A percentile compares a stretch with the other conserved stretches of the same genome.
Conservation (phyloP, 2,329 filamentous ascomycete genomes). For the Xylariaceae sp. region DNA sequence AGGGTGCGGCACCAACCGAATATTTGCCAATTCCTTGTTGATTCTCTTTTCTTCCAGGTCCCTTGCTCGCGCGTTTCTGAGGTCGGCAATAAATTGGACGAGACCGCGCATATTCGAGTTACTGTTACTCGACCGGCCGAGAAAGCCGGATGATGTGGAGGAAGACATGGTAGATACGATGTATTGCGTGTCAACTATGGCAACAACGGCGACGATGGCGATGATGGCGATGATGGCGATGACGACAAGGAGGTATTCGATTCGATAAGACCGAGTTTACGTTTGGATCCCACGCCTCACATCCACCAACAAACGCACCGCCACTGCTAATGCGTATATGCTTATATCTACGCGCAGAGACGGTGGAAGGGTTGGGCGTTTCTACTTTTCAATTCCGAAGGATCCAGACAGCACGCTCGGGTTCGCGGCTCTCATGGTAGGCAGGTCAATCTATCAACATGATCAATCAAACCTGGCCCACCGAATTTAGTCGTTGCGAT, state of each 20-base stretch:
- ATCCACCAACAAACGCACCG: constrained; percentile 19
- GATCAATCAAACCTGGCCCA: constrained; percentile 20
- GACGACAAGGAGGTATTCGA: neutral
- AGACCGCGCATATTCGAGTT: constrained; percentile 73
- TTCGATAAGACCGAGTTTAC: constrained; percentile 18
- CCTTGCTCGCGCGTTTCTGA: constrained; percentile 88
- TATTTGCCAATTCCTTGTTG: constrained; percentile 98
- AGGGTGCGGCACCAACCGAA: constrained; percentile 55
- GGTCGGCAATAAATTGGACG: constrained; percentile 96
- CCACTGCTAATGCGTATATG: constrained; percentile 13
- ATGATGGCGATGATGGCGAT: no score
- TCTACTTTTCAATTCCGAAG: constrained; percentile 21
- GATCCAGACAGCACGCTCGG: constrained; percentile 30
- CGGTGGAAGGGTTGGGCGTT: constrained; percentile 1
- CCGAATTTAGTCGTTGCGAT: constrained; percentile 16
- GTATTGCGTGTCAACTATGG: constrained; percentile 10
- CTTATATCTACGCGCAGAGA: constrained; percentile 2
- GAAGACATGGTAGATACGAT: constrained; percentile 47
- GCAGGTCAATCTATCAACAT: constrained; percentile 33
- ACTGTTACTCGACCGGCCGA: constrained; percentile 61
- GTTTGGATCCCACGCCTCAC: constrained; percentile 22
- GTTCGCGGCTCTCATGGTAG: constrained; percentile 33
- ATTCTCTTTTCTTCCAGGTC: constrained; percentile 98
- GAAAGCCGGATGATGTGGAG: constrained; percentile 53
- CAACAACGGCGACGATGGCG: neutral